These are phyloP conservation scores for Tetrahymena malaccensis DNA, from an alignment of 73 alveolate genomes.

Conservation along the genomic window DNA sequence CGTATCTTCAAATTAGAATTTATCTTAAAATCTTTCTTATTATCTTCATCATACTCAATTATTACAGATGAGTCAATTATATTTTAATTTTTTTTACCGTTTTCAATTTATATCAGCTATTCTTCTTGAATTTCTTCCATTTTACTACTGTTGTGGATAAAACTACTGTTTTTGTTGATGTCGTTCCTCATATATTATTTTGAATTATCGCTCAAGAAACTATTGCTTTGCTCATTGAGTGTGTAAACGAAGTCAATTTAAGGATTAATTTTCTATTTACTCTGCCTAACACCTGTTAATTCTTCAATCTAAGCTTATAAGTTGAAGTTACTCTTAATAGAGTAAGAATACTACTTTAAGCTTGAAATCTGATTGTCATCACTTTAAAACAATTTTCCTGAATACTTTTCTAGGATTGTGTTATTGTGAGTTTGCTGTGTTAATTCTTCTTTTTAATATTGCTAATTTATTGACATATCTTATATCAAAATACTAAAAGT, in stretches of 20 bases:
- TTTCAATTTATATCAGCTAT: background rate
- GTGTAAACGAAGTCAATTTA: background rate
- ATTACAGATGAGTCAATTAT: background rate
- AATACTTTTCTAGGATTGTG: background rate
- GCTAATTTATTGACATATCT: background rate
- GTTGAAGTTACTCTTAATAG: background rate
- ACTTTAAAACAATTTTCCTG: background rate
- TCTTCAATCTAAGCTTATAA: background rate
- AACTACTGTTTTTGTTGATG: background rate
- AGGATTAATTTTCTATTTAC: background rate
- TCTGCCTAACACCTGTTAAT: background rate
- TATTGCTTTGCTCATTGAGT: background rate
- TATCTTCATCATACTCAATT: background rate
- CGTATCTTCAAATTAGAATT: background rate
- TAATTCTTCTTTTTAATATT: background rate
- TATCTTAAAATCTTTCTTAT: background rate
- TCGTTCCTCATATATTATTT: background rate
- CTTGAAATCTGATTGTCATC: background rate
- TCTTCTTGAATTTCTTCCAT: background rate
- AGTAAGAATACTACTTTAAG: background rate
- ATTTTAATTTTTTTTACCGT: background rate
- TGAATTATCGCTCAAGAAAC: background rate
- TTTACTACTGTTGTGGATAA: background rate
- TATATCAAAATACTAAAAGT: background rate
- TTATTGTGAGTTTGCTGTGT: background rate